Evolutionary conservation across 139 green algal species (phyloP).

Genomic region (Haematococcus sp.): DNA sequence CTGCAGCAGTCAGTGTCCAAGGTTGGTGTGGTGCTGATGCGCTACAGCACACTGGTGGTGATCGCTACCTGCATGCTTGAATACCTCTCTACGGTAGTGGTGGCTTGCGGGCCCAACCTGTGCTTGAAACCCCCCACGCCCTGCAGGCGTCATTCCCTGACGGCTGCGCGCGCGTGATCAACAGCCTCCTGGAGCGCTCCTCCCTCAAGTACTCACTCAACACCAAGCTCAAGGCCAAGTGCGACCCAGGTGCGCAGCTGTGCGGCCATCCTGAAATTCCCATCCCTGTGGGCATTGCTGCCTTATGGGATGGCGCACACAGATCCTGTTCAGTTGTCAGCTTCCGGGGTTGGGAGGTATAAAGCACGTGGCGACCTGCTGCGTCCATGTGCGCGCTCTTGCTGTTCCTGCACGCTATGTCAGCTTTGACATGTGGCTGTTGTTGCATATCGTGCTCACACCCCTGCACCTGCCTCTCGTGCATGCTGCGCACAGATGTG

Average conservation of each 20-base stretch:
- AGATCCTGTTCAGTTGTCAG: too few relatives aligned
- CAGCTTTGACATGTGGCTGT: too few relatives aligned
- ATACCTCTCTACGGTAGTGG: too few relatives aligned
- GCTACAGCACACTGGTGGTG: neutral
- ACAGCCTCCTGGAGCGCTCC: slow-evolving; percentile 9
- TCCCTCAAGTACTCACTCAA: slow-evolving; percentile 38
- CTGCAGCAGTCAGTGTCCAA: slow-evolving; percentile 27
- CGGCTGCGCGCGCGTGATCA: neutral
- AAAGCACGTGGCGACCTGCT: too few relatives aligned
- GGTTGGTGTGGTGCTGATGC: neutral
- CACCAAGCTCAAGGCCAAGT: slow-evolving; percentile 18
- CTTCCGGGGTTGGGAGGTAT: too few relatives aligned
- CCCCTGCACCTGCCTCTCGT: neutral
- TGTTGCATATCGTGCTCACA: neutral
- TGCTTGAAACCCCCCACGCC: too few relatives aligned
- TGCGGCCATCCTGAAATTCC: neutral
- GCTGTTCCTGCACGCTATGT: too few relatives aligned
- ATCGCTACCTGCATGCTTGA: neutral
- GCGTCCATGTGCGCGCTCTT: too few relatives aligned
- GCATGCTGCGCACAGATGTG: slow-evolving; percentile 5
- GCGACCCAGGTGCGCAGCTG: slow-evolving; percentile 19
- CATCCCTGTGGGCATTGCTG: too few relatives aligned
- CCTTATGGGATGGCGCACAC: too few relatives aligned
- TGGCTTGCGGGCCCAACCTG: too few relatives aligned
- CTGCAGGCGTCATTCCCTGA: too few relatives aligned